Percentiles rank a stretch among this genome's conserved stretches.
These are phyloP conservation scores for Kentomonas sorsogonicus DNA, from an alignment of 208 protist species.

Conservation along the genomic window DNA sequence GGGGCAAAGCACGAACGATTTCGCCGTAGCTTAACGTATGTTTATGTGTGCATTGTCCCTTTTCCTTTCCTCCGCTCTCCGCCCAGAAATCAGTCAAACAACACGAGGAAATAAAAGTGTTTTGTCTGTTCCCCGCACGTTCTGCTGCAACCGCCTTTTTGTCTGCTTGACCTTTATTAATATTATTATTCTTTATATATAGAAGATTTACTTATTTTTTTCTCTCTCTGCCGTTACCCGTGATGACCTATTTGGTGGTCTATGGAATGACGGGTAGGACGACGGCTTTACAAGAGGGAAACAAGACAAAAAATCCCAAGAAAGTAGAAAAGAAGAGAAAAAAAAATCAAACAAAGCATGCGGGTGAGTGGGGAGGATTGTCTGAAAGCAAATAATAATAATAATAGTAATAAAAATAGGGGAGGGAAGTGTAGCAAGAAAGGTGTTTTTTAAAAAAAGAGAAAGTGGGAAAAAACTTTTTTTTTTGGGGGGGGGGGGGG, in stretches of 20 bases:
- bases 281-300: background rate
- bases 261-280: background rate
- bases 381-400: background rate
- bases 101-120: background rate
- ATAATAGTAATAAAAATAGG: conserved; percentile 4
- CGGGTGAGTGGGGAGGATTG: too few species aligned
- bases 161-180: conserved; percentile 8
- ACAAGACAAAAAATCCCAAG: background rate
- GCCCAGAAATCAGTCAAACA: background rate
- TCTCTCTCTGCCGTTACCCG: background rate
- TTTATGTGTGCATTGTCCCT: background rate
- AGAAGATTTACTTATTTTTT: background rate
- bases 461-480: too few species aligned
- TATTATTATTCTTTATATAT: conserved; percentile 12
- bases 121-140: too few species aligned
- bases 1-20: background rate
- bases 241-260: background rate
- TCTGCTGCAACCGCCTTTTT: too few species aligned
- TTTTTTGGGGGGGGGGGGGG: too few species aligned
- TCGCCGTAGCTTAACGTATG: background rate
- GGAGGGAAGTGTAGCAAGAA: too few species aligned
- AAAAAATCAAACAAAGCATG: background rate
- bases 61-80: background rate
- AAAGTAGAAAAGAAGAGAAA: conserved; percentile 5
- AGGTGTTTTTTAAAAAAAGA: too few species aligned